Conservation (phyloP, 2,329 filamentous ascomycete genomes). For the Phaeosphaeria sp. region DNA sequence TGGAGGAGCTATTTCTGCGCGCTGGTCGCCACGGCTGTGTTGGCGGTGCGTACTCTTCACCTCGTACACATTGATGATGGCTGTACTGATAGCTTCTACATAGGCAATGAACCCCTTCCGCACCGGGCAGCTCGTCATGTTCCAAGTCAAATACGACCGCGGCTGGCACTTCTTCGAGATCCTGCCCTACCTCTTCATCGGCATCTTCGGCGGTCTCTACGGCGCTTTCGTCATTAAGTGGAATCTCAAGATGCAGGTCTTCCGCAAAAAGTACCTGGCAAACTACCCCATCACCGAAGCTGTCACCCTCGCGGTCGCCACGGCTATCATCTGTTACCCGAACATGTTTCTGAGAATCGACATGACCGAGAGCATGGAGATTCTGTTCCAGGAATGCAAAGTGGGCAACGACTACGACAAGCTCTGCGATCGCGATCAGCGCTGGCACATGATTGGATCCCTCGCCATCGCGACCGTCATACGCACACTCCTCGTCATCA, state of each 20-base stretch:
- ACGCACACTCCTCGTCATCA: constrained; percentile 83
- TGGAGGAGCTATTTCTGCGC: constrained; percentile 99
- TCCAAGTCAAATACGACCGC: constrained; percentile 93
- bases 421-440: constrained; percentile 81
- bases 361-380: constrained; percentile 99
- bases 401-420: constrained; percentile 87
- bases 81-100: constrained; percentile 1
- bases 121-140: constrained; percentile 98
- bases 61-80: neutral
- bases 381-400: constrained; percentile 92
- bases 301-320: constrained; percentile 79
- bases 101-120: constrained; percentile 95
- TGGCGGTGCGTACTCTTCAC: constrained; percentile 63
- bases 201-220: constrained; percentile 92
- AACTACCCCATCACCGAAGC: constrained; percentile 87
- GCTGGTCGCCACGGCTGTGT: constrained; percentile 87
- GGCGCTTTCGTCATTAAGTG: constrained; percentile 98
- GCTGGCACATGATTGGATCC: constrained; percentile 79
- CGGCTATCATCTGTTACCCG: constrained; percentile 93
- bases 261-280: constrained; percentile 89
- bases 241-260: constrained; percentile 89
- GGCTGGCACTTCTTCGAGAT: constrained; percentile 98
- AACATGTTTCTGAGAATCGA: constrained; percentile 96
- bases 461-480: constrained; percentile 81
- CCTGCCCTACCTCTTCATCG: constrained; percentile 89